A percentile compares a stretch with the other conserved stretches of the same genome.
Evolutionary conservation across 306 rosid genomes (phyloP).

Genomic region (Castanea sativa): DNA sequence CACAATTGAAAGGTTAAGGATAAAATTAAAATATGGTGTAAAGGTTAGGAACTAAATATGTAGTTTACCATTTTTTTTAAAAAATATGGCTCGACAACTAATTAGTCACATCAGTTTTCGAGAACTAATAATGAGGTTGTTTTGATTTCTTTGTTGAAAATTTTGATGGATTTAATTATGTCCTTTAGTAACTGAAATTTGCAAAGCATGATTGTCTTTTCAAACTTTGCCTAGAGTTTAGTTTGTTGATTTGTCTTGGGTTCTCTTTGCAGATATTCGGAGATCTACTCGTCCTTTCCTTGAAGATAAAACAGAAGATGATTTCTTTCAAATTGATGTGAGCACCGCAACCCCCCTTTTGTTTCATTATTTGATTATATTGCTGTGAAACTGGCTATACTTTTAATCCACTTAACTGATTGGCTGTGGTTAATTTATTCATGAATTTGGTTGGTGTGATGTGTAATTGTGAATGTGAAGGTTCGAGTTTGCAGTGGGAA

Average conservation of each 20-base stretch:
- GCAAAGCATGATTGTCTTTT: background rate
- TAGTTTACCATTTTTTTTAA: no score
- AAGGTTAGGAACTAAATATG: no score
- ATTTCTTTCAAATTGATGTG: constrained; percentile 94
- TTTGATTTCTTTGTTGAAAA: background rate
- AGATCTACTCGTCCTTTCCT: constrained; percentile 86
- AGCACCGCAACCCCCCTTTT: constrained; percentile 3
- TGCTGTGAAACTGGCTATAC: background rate
- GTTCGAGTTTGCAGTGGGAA: constrained; percentile 93
- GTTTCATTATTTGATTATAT: background rate
- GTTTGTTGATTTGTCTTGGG: constrained; percentile 7
- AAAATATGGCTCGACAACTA: no score
- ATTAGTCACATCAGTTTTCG: no score
- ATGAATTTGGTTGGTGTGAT: constrained; percentile 12
- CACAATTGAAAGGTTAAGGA: no score
- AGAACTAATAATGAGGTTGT: background rate
- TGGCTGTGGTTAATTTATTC: constrained; percentile 11
- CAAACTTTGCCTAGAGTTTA: background rate
- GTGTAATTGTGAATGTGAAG: constrained; percentile 38
- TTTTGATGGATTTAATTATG: background rate
- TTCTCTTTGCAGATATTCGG: constrained; percentile 66
- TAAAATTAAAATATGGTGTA: no score
- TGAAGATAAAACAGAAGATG: constrained; percentile 82
- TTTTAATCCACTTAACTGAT: background rate
- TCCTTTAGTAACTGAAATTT: background rate